Base-by-base conservation (phyloP, 2,329 filamentous ascomycete genomes). In the Colletotrichum spinosum region DNA sequence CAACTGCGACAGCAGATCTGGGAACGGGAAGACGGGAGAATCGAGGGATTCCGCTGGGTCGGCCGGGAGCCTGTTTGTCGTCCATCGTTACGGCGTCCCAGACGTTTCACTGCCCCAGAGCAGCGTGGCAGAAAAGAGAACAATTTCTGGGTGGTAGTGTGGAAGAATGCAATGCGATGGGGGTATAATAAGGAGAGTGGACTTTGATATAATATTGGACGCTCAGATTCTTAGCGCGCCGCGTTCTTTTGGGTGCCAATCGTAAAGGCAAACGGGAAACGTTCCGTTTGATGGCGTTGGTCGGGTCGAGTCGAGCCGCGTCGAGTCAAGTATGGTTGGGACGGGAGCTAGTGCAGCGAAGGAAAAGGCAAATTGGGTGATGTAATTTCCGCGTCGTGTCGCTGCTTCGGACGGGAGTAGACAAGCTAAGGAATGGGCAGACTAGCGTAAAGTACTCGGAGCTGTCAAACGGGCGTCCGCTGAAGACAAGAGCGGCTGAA, bases 41-140 rank as follows among this genome's bases (percentile, higher is more conserved):
- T 37, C 79, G 77, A 17, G 78, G 76, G 44, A 77, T 77, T 60
- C 72, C 74, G 67, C 75, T 78, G 12, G 65, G 39, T 53, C 52
- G 59, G 42, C 54, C 50, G 15, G 56, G 50, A 13, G 66, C 56
- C 35, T 55, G 65, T 41, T 68, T 69, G 15, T 62, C 67, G 46
- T 69, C 65, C 67, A 69, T 69, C 9, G 33, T 13, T 37, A 10
- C n/a, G 35, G 42, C 13, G 39, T 6, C 4, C 9, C n/a, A 10
- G 11, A 5, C 25, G 13, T 3, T 25, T 38, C 35, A 57, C 35
- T 25, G 41, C 15, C 25, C 13, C 11, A 48, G 37, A 57, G 52
- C 25, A 53, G 25, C 25, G 25, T 25, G 48, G 41, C 41, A 51
- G 41, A 35, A 17, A 41, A 41, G 12, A 39, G 12, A 39, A 41